Conservation (phyloP, 257 asterid genomes). For the Fraxinus pennsylvanica region DNA sequence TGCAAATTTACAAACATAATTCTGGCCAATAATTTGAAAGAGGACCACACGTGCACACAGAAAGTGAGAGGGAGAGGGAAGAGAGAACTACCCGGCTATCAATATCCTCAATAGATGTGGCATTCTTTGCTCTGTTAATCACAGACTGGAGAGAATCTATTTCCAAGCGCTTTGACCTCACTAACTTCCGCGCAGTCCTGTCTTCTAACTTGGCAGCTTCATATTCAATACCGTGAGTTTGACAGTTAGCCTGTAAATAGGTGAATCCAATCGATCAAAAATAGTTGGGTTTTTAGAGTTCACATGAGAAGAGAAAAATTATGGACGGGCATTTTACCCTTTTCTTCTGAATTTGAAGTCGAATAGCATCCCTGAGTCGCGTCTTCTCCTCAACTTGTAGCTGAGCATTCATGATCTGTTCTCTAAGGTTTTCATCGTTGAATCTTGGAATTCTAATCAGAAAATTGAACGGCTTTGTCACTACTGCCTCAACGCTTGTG, state of each 20-base stretch:
- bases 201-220: constrained; percentile 65
- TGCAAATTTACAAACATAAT: not conserved
- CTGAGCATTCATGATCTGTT: constrained; percentile 65
- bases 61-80: not conserved
- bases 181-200: constrained; percentile 61
- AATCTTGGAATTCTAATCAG: constrained; percentile 69
- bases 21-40: constrained; percentile 15
- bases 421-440: constrained; percentile 62
- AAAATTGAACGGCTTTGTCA: constrained; percentile 59
- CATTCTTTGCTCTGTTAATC: constrained; percentile 90
- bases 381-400: constrained; percentile 78
- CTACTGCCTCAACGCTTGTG: constrained; percentile 26
- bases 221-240: constrained; percentile 60
- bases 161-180: constrained; percentile 76
- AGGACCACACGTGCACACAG: not conserved
- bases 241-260: constrained; percentile 60
- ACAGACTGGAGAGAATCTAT: constrained; percentile 72
- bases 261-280: constrained; percentile 23
- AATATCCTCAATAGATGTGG: constrained; percentile 75
- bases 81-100: constrained; percentile 62
- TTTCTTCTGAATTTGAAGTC: constrained; percentile 51
- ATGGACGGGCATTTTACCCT: not conserved
- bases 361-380: constrained; percentile 63
- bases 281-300: constrained; percentile 3
- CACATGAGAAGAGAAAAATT: not conserved